These are phyloP conservation scores for Leishmania gerbilli DNA, from an alignment of 208 protist species.

Conservation along the genomic window DNA sequence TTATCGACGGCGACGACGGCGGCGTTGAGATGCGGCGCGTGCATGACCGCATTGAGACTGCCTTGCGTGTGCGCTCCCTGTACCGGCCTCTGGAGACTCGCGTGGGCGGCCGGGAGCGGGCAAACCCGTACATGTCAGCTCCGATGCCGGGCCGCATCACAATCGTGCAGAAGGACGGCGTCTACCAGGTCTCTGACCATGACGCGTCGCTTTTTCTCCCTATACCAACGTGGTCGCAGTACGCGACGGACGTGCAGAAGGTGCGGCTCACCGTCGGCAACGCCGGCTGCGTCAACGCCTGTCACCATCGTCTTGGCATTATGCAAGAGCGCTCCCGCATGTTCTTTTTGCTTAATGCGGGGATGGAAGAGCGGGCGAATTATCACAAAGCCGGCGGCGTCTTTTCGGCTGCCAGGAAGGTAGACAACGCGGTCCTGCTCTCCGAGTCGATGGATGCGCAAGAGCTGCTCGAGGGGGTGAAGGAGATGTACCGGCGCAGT, in stretches of 20 bases:
- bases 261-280: constrained; percentile 77
- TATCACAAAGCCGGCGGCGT: constrained; percentile 82
- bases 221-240: constrained; percentile 62
- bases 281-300: constrained; percentile 73
- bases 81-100: constrained; percentile 38
- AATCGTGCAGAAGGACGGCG: constrained; percentile 56
- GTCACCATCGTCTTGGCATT: constrained; percentile 88
- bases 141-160: constrained; percentile 37
- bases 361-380: constrained; percentile 84
- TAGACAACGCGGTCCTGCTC: constrained; percentile 82
- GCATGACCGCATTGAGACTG: constrained; percentile 80
- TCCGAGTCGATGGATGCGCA: constrained; percentile 75
- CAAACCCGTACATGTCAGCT: constrained; percentile 23
- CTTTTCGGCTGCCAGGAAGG: constrained; percentile 81
- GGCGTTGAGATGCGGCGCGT: constrained; percentile 87
- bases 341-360: constrained; percentile 90
- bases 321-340: constrained; percentile 93
- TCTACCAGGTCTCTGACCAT: constrained; percentile 75
- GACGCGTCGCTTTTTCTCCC: constrained; percentile 36
- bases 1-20: constrained; percentile 91
- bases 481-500: constrained; percentile 67
- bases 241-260: constrained; percentile 71
- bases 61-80: constrained; percentile 59
- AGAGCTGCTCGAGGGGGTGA: constrained; percentile 78
- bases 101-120: constrained; percentile 6